A percentile compares a stretch with the other conserved stretches of the same genome.
Conservation (phyloP, 2,329 filamentous ascomycete species). For the Diaporthe vexans region DNA sequence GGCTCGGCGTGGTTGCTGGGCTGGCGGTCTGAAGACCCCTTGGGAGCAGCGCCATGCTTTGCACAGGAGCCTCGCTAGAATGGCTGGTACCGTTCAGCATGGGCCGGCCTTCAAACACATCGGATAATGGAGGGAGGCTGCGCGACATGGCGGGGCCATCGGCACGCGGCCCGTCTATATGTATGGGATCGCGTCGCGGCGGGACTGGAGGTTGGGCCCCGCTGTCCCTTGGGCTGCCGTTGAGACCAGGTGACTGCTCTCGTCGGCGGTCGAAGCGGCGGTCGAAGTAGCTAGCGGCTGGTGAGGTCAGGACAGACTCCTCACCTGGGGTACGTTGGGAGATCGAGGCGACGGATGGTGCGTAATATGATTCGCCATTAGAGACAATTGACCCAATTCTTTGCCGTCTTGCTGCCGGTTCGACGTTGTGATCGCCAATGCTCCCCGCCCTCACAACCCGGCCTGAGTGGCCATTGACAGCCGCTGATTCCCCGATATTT, state of each 20-base stretch:
- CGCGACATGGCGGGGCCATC: conserved; percentile 51
- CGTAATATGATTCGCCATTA: conserved; percentile 60
- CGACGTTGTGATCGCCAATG: conserved; percentile 25
- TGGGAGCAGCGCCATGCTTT: conserved; percentile 38
- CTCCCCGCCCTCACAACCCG: conserved; percentile 52
- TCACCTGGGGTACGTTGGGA: conserved; percentile 57
- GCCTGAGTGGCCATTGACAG: conserved; percentile 60
- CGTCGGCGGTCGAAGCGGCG: conserved; percentile 46
- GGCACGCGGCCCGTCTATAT: conserved; percentile 47
- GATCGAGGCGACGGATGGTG: conserved; percentile 54
- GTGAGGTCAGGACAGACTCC: conserved; percentile 58
- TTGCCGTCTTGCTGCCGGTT: conserved; percentile 60
- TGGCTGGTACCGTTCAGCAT: conserved; percentile 42
- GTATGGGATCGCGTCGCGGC: conserved; percentile 44
- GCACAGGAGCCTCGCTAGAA: conserved; percentile 40
- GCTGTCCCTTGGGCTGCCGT: conserved; percentile 45
- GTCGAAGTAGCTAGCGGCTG: conserved; percentile 54
- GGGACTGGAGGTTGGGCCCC: conserved; percentile 44
- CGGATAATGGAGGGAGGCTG: conserved; percentile 61
- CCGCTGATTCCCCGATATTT: conserved; percentile 49
- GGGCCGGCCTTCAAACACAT: conserved; percentile 59
- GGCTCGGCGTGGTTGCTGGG: conserved; percentile 48
- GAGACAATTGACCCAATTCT: conserved; percentile 64
- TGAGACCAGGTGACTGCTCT: conserved; percentile 49
- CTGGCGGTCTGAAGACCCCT: conserved; percentile 43